Evolutionary conservation across 2,329 filamentous ascomycete species (phyloP), one percentile per base, ranked within the genome.

Genomic region (Colletotrichum melonis): DNA sequence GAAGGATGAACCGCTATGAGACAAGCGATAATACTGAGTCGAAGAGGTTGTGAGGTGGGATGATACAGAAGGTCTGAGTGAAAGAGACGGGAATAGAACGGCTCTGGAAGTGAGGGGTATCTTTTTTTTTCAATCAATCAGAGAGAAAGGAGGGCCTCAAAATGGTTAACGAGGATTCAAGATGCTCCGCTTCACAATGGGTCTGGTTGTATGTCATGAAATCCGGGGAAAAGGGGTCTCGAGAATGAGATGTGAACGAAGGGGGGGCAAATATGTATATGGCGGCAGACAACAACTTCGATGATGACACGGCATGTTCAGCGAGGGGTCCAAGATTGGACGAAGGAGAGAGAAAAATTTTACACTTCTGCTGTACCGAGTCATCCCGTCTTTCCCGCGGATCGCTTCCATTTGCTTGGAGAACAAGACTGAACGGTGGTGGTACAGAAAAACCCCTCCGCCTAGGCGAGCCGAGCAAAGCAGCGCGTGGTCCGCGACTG

Each of bases 141-240:
- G 69, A 63, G 35, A 30, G 52, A 55, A 30, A 59, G 28, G 42
- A 46, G 38, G 38, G 66, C n/a, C 65, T 69, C 54, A 54, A 64
- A 24, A 54, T 38, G 59, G 57, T 35, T 55, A 62, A 65, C 32
- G 26, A 64, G 14, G 57, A 57, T 3, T 62, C 4, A 19, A 22
- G 42, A 42, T 38, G 69, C 69, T 72, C 69, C 69, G 70, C 70
- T 70, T 60, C 66, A 67, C 46, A 58, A 73, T 73, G 70, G 70
- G 57, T 65, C 60, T 62, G 14, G 12, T 59, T 49, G 42, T 57
- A 60, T 12, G 26, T 22, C 46, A 42, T 30, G 32, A 30, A 62
- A 70, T 69, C 70, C 55, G 66, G 70, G 70, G 70, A 69, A 55
- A 26, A 55, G 16, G 54, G 24, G 54, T 57, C 58, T 63, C n/a